Evolutionary conservation across 441 rosid species (phyloP).

Genomic region (Mallotus japonicus): DNA sequence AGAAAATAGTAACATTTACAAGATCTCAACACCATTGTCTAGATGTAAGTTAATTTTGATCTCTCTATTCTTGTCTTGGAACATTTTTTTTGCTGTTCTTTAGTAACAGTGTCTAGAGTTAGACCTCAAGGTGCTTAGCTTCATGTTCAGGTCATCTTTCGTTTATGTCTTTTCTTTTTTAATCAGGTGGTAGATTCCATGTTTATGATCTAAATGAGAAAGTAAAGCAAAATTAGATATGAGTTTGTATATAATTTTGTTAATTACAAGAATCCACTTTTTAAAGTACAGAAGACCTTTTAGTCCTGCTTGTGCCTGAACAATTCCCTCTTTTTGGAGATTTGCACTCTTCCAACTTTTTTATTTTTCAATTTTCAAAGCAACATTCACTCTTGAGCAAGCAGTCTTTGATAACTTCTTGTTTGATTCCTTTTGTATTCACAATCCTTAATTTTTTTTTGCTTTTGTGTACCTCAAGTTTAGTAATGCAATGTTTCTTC

Average conservation of each 20-base stretch:
- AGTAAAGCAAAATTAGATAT: background rate
- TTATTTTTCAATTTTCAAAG: background rate
- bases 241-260: constrained; percentile 43
- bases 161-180: background rate
- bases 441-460: constrained; percentile 4
- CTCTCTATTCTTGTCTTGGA: background rate
- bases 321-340: constrained; percentile 30
- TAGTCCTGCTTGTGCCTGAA: constrained; percentile 16
- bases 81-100: background rate
- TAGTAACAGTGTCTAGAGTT: background rate
- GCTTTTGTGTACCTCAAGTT: constrained; percentile 26
- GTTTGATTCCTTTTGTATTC: background rate
- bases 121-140: constrained; percentile 30
- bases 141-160: constrained; percentile 30
- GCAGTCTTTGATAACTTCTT: constrained; percentile 8
- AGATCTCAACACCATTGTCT: constrained; percentile 73
- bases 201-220: constrained; percentile 5
- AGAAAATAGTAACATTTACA: constrained; percentile 75
- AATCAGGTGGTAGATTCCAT: constrained; percentile 21
- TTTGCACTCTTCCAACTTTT: constrained; percentile 26
- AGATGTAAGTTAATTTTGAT: constrained; percentile 54
- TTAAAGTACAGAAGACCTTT: constrained; percentile 25
- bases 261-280: constrained; percentile 48
- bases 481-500: constrained; percentile 14
- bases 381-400: constrained; percentile 12